phyloP scores from a whole-genome alignment of 768 basidiomycete species.

The Boletus rex-veris region DNA sequence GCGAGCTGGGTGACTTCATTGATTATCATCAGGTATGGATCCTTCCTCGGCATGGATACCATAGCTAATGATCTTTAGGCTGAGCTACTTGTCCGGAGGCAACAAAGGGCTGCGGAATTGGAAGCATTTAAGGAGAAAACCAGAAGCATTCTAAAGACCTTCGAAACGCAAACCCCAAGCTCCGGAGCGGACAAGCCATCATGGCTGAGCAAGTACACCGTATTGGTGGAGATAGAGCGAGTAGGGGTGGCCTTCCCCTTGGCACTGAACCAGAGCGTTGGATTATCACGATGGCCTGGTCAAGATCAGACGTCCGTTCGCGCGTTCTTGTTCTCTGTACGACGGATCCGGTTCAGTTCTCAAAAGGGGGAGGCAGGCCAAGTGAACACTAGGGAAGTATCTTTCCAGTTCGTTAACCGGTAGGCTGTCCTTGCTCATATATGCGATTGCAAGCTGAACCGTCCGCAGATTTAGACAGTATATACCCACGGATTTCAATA shows the following conservation, averaged over 20 bases:
- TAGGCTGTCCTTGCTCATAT: constrained; percentile 33
- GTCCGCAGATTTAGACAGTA: constrained; percentile 74
- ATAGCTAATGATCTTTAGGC: constrained; percentile 41
- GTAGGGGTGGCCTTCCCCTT: constrained; percentile 93
- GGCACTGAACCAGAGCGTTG: constrained; percentile 55
- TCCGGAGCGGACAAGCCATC: constrained; percentile 29
- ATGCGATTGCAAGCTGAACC: constrained; percentile 2
- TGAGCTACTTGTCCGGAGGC: constrained; percentile 70
- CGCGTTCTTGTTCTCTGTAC: constrained; percentile 85
- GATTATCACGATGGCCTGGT: constrained; percentile 39
- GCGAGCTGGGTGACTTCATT: constrained; percentile 84
- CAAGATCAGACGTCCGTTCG: constrained; percentile 49
- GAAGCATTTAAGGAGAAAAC: constrained; percentile 83
- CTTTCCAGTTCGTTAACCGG: constrained; percentile 83
- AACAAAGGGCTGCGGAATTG: constrained; percentile 73
- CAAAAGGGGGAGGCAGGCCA: constrained; percentile 77
- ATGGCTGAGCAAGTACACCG: constrained; percentile 55
- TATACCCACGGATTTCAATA: constrained; percentile 62
- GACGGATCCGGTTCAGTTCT: constrained; percentile 67
- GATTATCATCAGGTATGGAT: constrained; percentile 72
- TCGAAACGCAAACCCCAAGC: constrained; percentile 56
- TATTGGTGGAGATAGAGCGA: constrained; percentile 55
- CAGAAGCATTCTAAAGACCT: constrained; percentile 64
- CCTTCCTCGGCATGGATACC: background rate
- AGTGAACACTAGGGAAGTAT: constrained; percentile 66